Base-by-base conservation (phyloP, 2,329 filamentous ascomycete species). In the Alternaria dauci region DNA sequence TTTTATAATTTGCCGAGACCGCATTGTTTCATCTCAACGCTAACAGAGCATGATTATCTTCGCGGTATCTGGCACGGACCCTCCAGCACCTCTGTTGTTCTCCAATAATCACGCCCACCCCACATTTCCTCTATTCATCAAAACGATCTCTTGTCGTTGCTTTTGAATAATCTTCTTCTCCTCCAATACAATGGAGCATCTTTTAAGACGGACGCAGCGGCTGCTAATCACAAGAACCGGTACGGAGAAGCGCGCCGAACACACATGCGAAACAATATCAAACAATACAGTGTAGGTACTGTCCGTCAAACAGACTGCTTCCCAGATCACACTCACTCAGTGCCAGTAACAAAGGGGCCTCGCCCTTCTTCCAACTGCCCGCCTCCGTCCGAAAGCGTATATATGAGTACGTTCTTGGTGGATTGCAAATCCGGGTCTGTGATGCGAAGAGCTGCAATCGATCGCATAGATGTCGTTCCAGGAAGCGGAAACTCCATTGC, bases 361-460 rank as follows among this genome's bases (percentile, higher is more conserved):
- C 54, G 11, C 14, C 20, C 7, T 57, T 57, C 32, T 47, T 57
- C 7, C 54, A 46, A 8, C 46, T 57, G 20, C 46, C 54, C 14
- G 46, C 46, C 23, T 34, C 32, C 12, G 8, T 57, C 20, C 54
- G 54, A 16, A 30, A 51, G 34, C 23, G 41, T 26, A 57, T 57
- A 11, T 52, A 51, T 46, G 14, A 30, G n/a, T 41, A 51, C 23
- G 54, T 44, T 5, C 54, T 57, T 38, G 54, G 54, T 9, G 46
- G 38, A 23, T 20, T 38, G 12, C 54, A 51, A 12, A 57, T 52
- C 30, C 46, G 54, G 18, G 38, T 57, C 7, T 57, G 54, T 47
- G 39, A 52, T 25, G 38, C 28, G 5, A 42, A 25, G n/a, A 36
- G 34, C 14, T 57, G 46, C 38, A 25, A 34, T 8, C 39, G 46